phyloP scores from a whole-genome alignment of 306 rosid species.

The Trichosanthes truncata region DNA sequence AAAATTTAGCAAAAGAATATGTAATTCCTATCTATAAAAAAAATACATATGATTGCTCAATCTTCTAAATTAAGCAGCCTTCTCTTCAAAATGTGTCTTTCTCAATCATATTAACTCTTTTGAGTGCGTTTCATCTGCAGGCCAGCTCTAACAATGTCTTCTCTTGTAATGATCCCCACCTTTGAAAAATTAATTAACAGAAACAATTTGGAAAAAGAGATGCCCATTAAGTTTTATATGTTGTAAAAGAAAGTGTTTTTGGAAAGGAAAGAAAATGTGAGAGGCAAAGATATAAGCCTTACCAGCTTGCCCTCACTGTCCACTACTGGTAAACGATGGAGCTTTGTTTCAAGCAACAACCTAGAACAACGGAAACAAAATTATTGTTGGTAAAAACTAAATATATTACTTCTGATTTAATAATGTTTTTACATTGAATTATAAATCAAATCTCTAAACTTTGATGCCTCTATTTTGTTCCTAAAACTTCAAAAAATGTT shows the following conservation, averaged over 20 bases:
- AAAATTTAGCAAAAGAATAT: neutral
- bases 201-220: neutral
- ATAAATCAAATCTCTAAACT: neutral
- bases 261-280: neutral
- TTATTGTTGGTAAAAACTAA: no score
- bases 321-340: conserved; percentile 90
- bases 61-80: neutral
- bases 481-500: no score
- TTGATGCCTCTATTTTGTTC: no score
- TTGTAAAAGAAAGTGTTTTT: neutral
- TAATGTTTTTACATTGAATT: neutral
- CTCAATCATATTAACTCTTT: neutral
- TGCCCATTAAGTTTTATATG: no score
- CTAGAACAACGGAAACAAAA: conserved; percentile 12
- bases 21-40: neutral
- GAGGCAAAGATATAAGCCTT: conserved; percentile 2
- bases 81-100: neutral
- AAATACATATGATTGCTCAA: neutral
- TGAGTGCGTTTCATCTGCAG: neutral
- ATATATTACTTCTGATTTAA: no score
- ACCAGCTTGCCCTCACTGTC: conserved; percentile 82
- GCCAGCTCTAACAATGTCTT: neutral
- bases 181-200: neutral
- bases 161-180: conserved; percentile 1
- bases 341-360: conserved; percentile 73